Evolutionary conservation across 257 asterid genomes (phyloP), one percentile per base, ranked within the genome.

Genomic region (Solanum chiquidenum): DNA sequence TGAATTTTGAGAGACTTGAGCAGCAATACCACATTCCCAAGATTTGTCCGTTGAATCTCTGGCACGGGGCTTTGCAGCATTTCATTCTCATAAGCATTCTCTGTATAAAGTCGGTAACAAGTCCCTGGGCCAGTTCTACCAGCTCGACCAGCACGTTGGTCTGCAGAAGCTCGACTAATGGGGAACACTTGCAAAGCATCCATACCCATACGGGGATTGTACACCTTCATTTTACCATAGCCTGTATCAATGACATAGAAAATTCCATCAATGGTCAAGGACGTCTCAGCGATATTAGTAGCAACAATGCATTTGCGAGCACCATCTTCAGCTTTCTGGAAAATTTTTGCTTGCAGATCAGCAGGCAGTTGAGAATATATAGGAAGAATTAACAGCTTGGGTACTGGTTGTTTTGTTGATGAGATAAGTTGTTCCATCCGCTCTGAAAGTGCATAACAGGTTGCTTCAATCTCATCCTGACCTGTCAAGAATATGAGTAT

Each of bases 61-160:
- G 99, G 98, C 46, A 97, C 98, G 0, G 98, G 95, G 87, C 96
- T 94, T 0, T 91, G 97, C 89, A 97, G 94, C 98, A 97, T 94
- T 88, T 97, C 99, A n/a, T 95, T 94, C 31, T 91, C 90, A 86
- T 95, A 95, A 1, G 99, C 98, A 66, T 90, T 95, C 88, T 95
- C 98, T 0, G 99, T 95, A 38, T 93, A 97, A 44, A 97, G 95
- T 0, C 99, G 94, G 88, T 97, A 95, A 92, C 99, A 97, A 76
- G 98, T 95, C 23, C 99, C 99, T 3, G 99, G 99, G 83, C 98
- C 98, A 2, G 99, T 97, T 90, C 99, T 94, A 83, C 99, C 98
- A 46, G 99, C 99, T 58, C 99, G 94, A 29, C 99, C 98, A 21
- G 99, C 96, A 37, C 99, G 97, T 89, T 97, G 98, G 88, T 97